These are phyloP conservation scores for Amaranthus hypochondriacus DNA, from an alignment of 148 eudicot species.

Conservation along the genomic window DNA sequence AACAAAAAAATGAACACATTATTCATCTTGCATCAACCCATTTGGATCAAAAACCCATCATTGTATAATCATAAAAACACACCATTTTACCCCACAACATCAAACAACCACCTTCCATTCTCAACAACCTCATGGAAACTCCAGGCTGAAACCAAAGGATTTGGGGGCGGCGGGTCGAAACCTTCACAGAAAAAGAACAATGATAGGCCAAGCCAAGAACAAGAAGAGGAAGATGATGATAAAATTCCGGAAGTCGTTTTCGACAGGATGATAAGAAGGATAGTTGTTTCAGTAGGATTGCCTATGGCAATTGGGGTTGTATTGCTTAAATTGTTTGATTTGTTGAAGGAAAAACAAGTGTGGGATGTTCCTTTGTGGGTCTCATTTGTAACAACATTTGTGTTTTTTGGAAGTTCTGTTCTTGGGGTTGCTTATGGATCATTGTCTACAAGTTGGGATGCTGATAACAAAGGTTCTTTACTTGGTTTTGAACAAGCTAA, in stretches of 20 bases:
- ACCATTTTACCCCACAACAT: not conserved
- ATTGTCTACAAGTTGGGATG: constrained; percentile 75
- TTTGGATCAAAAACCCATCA: constrained; percentile 11
- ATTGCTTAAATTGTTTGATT: constrained; percentile 37
- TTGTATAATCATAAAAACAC: constrained; percentile 14
- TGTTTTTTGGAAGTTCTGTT: constrained; percentile 69
- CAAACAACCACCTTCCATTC: not conserved
- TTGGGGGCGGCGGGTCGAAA: constrained; percentile 6
- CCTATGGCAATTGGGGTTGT: constrained; percentile 51
- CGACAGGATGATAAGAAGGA: constrained; percentile 63
- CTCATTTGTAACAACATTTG: constrained; percentile 53
- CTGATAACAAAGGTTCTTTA: constrained; percentile 51
- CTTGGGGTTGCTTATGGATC: constrained; percentile 79
- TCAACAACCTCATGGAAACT: constrained; percentile 21
- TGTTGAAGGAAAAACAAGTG: constrained; percentile 42
- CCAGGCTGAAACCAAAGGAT: constrained; percentile 33
- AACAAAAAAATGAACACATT: constrained; percentile 22
- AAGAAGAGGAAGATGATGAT: constrained; percentile 39
- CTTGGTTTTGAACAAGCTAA: constrained; percentile 71
- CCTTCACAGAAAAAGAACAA: constrained; percentile 13
- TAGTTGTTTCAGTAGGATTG: constrained; percentile 50
- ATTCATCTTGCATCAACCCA: constrained; percentile 12
- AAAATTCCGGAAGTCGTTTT: constrained; percentile 57
- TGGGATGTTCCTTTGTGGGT: constrained; percentile 71
- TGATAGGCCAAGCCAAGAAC: not conserved